Percentiles rank a stretch among this genome's conserved stretches.
Evolutionary conservation across 352 stramenopile genomes (phyloP).

Genomic region (Globisporangium cederbergense): DNA sequence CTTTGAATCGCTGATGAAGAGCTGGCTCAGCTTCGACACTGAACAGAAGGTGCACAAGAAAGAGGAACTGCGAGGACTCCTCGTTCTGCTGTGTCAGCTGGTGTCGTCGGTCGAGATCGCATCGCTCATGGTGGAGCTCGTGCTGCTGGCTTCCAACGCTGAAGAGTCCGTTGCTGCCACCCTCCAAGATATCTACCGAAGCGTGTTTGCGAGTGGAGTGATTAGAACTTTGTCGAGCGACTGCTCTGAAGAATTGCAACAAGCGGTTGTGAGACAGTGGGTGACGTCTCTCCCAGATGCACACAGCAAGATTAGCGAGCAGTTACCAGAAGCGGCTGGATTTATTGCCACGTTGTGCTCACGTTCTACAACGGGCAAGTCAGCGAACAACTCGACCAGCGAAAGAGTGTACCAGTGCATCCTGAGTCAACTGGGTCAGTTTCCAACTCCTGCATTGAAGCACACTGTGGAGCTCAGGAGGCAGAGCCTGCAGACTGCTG

Average conservation of each 20-base stretch:
- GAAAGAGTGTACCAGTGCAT: constrained; percentile 19
- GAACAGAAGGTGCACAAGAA: background rate
- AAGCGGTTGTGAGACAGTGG: constrained; percentile 8
- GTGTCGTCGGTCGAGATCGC: constrained; percentile 16
- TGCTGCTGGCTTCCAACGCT: background rate
- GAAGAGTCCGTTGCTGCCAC: background rate
- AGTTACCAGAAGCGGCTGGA: background rate
- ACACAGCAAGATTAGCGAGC: constrained; percentile 6
- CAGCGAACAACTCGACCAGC: background rate
- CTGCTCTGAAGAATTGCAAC: background rate
- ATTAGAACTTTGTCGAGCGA: background rate
- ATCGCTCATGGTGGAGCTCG: constrained; percentile 17
- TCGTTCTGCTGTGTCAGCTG: constrained; percentile 12
- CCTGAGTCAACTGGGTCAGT: constrained; percentile 27
- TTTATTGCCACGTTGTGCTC: constrained; percentile 5
- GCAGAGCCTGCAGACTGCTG: background rate
- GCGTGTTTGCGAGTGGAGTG: constrained; percentile 5
- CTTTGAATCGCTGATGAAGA: constrained; percentile 12
- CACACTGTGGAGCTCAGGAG: constrained; percentile 16
- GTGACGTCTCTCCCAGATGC: constrained; percentile 4
- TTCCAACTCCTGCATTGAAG: constrained; percentile 31
- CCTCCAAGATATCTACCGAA: constrained; percentile 4
- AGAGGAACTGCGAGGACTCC: constrained; percentile 3
- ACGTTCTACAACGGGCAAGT: background rate
- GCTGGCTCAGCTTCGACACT: constrained; percentile 11